These are phyloP conservation scores for Begonia masoniana DNA, from an alignment of 306 rosid genomes.

Conservation along the genomic window DNA sequence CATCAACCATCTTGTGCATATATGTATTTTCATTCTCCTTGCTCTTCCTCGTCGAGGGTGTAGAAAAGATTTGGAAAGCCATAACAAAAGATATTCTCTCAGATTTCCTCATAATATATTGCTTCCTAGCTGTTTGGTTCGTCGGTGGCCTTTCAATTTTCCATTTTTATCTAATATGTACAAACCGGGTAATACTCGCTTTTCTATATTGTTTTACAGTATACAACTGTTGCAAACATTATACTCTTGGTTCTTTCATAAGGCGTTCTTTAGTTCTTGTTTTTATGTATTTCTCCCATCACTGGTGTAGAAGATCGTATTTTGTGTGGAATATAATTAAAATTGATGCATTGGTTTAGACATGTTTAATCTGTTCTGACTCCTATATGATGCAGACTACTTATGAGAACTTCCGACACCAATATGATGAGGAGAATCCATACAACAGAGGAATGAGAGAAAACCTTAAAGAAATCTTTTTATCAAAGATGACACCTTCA, in stretches of 20 bases:
- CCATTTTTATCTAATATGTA: constrained; percentile 76
- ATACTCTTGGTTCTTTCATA: too few relatives aligned
- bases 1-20: constrained; percentile 75
- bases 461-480: constrained; percentile 49
- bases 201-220: not conserved
- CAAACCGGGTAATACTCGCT: constrained; percentile 62
- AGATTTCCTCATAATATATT: constrained; percentile 51
- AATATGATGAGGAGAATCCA: constrained; percentile 69
- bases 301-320: too few relatives aligned
- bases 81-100: constrained; percentile 38
- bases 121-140: constrained; percentile 83
- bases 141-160: constrained; percentile 92
- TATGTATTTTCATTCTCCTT: constrained; percentile 61
- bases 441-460: constrained; percentile 35
- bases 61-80: constrained; percentile 17
- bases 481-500: constrained; percentile 40
- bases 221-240: too few relatives aligned
- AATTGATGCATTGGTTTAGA: too few relatives aligned
- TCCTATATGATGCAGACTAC: constrained; percentile 50
- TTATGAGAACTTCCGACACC: constrained; percentile 83
- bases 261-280: too few relatives aligned
- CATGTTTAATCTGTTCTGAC: not conserved
- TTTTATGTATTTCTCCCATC: too few relatives aligned
- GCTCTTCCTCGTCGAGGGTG: constrained; percentile 23
- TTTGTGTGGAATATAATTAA: too few relatives aligned